Conservation (phyloP, 2,329 filamentous ascomycete species). For the Fusarium setosum region DNA sequence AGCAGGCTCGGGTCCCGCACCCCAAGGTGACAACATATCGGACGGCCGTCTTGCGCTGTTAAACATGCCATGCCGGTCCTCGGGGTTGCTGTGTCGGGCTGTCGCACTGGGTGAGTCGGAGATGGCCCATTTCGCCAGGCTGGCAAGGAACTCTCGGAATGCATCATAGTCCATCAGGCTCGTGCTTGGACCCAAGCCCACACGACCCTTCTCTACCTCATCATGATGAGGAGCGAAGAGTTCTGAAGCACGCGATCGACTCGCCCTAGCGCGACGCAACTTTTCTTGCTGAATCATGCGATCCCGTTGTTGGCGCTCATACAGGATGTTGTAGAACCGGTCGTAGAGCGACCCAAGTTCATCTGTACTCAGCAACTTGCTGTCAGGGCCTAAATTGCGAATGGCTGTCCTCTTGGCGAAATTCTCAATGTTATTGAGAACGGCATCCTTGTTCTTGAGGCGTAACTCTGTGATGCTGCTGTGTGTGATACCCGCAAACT, state of each 20-base stretch:
- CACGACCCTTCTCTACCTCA: constrained; percentile 82
- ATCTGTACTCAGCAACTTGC: constrained; percentile 86
- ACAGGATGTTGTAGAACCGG: constrained; percentile 90
- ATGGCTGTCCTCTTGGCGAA: constrained; percentile 98
- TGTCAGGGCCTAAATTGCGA: constrained; percentile 93
- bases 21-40: constrained; percentile 63
- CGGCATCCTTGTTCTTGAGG: constrained; percentile 91
- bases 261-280: constrained; percentile 72
- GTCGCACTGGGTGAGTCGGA: constrained; percentile 78
- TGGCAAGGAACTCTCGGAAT: constrained; percentile 92
- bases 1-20: constrained; percentile 73
- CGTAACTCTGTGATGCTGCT: constrained; percentile 90
- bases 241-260: constrained; percentile 53
- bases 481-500: constrained; percentile 96
- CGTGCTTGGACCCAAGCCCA: constrained; percentile 88
- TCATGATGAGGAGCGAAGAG: constrained; percentile 54
- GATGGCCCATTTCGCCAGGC: constrained; percentile 91
- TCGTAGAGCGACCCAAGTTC: constrained; percentile 94
- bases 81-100: constrained; percentile 56
- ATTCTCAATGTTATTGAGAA: constrained; percentile 94
- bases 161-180: constrained; percentile 98
- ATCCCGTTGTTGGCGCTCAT: constrained; percentile 88
- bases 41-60: constrained; percentile 64
- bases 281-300: constrained; percentile 82
- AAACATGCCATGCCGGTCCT: constrained; percentile 69